Evolutionary conservation across 495 filamentous ascomycete species (phyloP).

Genomic region (Penicillium atrosanguineum): DNA sequence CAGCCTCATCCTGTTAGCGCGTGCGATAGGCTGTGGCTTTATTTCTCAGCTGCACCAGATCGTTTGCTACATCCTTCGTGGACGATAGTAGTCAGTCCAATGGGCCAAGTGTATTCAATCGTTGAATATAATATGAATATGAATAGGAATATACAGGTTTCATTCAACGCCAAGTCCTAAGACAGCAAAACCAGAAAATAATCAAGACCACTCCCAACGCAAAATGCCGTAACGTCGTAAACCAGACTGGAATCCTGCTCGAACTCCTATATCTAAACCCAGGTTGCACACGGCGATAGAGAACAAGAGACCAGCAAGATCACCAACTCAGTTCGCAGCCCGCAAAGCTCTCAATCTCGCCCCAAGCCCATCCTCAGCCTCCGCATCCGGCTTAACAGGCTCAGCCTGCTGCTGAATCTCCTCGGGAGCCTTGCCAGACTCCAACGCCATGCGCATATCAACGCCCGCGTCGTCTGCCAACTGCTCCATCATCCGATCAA

Average conservation of each 20-base stretch:
- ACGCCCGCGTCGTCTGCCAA: constrained; percentile 49
- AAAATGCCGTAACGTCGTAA: constrained; percentile 9
- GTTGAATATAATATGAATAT: not conserved
- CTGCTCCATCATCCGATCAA: constrained; percentile 49
- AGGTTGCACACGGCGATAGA: not conserved
- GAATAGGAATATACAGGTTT: not conserved
- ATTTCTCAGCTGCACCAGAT: no score
- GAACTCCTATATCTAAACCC: not conserved
- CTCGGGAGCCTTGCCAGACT: constrained; percentile 31
- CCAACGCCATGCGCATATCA: constrained; percentile 41
- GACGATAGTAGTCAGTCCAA: not conserved
- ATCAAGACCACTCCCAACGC: not conserved
- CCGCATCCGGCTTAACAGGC: constrained; percentile 22
- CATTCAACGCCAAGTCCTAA: constrained; percentile 11
- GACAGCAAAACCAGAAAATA: constrained; percentile 21
- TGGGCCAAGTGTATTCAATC: not conserved
- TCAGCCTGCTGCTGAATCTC: not conserved
- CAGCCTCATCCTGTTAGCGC: no score
- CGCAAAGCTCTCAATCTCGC: constrained; percentile 43
- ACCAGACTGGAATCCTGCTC: not conserved
- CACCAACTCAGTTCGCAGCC: constrained; percentile 30
- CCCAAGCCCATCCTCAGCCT: constrained; percentile 44
- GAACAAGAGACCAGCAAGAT: not conserved
- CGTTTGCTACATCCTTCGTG: no score
- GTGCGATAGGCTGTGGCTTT: no score